These are phyloP conservation scores for Leccinum barrowsii DNA, from an alignment of 768 basidiomycete species.

Conservation along the genomic window DNA sequence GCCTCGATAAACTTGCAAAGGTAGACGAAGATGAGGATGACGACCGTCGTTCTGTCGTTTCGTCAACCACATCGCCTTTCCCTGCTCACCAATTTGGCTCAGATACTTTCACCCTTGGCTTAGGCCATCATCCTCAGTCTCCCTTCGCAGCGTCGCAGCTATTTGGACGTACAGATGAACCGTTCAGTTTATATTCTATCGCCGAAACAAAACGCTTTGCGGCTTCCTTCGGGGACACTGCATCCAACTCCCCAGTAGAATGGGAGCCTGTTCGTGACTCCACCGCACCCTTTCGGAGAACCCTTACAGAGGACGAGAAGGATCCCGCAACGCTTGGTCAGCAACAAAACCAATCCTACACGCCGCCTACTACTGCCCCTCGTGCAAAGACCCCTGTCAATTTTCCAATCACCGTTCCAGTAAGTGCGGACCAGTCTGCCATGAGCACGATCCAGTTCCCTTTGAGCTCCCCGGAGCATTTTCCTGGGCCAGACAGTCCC, in stretches of 20 bases:
- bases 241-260: slow-evolving; percentile 46
- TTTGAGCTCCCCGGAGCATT: slow-evolving; percentile 69
- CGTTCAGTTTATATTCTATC: slow-evolving; percentile 79
- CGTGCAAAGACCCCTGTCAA: slow-evolving; percentile 54
- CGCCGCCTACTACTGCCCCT: slow-evolving; percentile 32
- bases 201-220: slow-evolving; percentile 64
- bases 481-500: slow-evolving; percentile 51
- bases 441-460: slow-evolving; percentile 82
- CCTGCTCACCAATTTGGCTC: slow-evolving; percentile 74
- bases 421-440: slow-evolving; percentile 43
- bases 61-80: slow-evolving; percentile 65
- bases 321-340: slow-evolving; percentile 46
- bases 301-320: slow-evolving; percentile 74
- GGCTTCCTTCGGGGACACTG: slow-evolving; percentile 52
- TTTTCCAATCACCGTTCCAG: slow-evolving; percentile 53
- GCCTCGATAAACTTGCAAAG: slow-evolving; percentile 86
- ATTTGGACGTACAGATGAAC: slow-evolving; percentile 73
- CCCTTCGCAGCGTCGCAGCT: slow-evolving; percentile 87
- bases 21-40: slow-evolving; percentile 91
- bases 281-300: slow-evolving; percentile 72
- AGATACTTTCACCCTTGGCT: slow-evolving; percentile 35
- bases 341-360: slow-evolving; percentile 25
- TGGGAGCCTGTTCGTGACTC: slow-evolving; percentile 52
- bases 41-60: slow-evolving; percentile 76
- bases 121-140: slow-evolving; percentile 66